phyloP scores from a whole-genome alignment of 306 rosid species.

The Trichosanthes truncata region DNA sequence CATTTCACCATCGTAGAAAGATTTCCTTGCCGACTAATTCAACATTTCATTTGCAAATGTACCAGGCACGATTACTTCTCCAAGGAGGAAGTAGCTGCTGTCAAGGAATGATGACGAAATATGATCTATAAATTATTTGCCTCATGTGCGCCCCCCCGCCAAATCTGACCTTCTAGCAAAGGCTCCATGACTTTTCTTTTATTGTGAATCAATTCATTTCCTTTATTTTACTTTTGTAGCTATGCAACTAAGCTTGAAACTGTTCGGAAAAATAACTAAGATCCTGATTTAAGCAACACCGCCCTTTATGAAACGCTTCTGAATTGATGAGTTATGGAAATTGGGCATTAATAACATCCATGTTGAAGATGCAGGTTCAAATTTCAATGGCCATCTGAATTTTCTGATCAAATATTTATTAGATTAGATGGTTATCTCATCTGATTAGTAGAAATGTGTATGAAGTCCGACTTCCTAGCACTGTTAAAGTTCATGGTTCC shows the following conservation, averaged over 20 bases:
- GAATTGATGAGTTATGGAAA: neutral
- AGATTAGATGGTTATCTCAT: neutral
- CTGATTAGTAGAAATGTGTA: neutral
- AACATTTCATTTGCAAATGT: neutral
- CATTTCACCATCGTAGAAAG: neutral
- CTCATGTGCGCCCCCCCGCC: neutral
- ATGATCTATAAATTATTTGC: neutral
- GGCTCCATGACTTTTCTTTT: neutral
- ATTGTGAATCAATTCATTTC: neutral
- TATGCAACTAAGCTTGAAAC: neutral
- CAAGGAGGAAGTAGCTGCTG: slow-evolving; percentile 31
- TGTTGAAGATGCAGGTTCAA: neutral
- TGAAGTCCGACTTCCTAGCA: neutral
- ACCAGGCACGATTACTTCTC: slow-evolving; percentile 78
- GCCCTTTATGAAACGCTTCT: neutral
- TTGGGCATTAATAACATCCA: neutral
- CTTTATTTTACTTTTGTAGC: slow-evolving; percentile 2
- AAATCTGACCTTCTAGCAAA: neutral
- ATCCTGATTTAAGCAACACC: neutral
- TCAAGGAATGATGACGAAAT: slow-evolving; percentile 66
- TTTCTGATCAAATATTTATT: neutral
- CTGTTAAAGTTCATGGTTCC: neutral
- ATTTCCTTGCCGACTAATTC: neutral
- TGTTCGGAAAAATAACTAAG: neutral
- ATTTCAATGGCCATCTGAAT: neutral